Base-by-base conservation (phyloP, 805 yeast genomes). In the Alloascoidea hylecoeti region DNA sequence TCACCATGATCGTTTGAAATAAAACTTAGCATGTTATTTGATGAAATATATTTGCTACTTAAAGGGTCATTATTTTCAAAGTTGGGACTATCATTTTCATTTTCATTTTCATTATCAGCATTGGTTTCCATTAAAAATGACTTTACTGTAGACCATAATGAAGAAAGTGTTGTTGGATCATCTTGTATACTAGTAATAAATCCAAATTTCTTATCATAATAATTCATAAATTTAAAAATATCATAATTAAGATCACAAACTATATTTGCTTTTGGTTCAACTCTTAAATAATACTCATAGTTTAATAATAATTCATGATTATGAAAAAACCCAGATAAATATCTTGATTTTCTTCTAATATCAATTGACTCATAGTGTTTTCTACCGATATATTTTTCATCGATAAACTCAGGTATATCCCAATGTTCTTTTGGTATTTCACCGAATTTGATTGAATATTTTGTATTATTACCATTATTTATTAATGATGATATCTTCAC, bases 241-340 rank as follows among this genome's bases (percentile, higher is more conserved):
- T 23, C 30, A n/a, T 23, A 23, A 9, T 23, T n/a, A 23, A 86
- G 63, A 57, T 86, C 95, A 66, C 95, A 85, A 58, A 65, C 77
- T 49, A 85, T 71, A 56, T 72, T 71, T 53, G 80, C 70, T 53
- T 75, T 82, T 15, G 96, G 95, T 58, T 86, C 96, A 39, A 86
- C 94, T 60, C 96, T 75, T 96, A 96, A 86, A 66, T 86, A 86
- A 68, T 78, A 86, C 43, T 81, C 85, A 56, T 75, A 85, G n/a
- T 81, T 78, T 40, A 64, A 64, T 67, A 86, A 55, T 41, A 80
- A 53, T 34, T 77, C 78, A 53, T 83, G 92, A 58, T 77, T 72
- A 66, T 71, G 85, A 60, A 86, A 86, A 60, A 85, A 81, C 1
- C 96, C 96, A 12, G 92, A 78, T 58, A 84, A 94, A 52, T 68